Conservation (phyloP, 2,329 filamentous ascomycete species). For the Neoscytalidium dimidiatum region DNA sequence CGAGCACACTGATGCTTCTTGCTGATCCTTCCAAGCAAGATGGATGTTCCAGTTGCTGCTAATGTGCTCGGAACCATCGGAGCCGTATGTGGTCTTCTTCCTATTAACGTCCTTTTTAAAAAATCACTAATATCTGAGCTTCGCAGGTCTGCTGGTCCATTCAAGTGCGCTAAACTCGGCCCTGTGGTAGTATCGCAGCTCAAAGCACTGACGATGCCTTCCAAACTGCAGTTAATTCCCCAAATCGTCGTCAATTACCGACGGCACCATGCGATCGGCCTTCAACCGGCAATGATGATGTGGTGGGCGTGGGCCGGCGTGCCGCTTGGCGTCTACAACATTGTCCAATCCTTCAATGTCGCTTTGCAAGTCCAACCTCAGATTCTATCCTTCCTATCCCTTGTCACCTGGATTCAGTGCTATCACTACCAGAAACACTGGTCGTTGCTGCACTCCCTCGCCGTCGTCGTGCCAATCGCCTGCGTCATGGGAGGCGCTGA, state of each 20-base stretch:
- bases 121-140: neutral
- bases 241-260: slow-evolving; percentile 70
- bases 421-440: slow-evolving; percentile 53
- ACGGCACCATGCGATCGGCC: slow-evolving; percentile 64
- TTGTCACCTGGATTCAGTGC: slow-evolving; percentile 59
- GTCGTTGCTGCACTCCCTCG: slow-evolving; percentile 43
- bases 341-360: slow-evolving; percentile 55
- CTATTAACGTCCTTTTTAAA: neutral
- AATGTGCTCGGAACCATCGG: slow-evolving; percentile 63
- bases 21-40: slow-evolving; percentile 27
- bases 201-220: neutral
- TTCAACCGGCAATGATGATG: slow-evolving; percentile 72
- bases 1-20: no score
- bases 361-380: slow-evolving; percentile 59
- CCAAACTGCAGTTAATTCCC: slow-evolving; percentile 59
- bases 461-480: slow-evolving; percentile 55
- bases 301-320: slow-evolving; percentile 69
- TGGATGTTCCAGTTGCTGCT: slow-evolving; percentile 58
- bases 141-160: slow-evolving; percentile 64
- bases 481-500: slow-evolving; percentile 62
- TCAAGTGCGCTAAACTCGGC: slow-evolving; percentile 45
- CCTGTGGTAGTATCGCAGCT: no score
- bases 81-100: slow-evolving; percentile 46
- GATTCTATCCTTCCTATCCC: slow-evolving; percentile 54
- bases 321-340: slow-evolving; percentile 64